These are phyloP conservation scores for Onygenales sp. DNA, from an alignment of 2,329 filamentous ascomycete species.

Conservation along the genomic window DNA sequence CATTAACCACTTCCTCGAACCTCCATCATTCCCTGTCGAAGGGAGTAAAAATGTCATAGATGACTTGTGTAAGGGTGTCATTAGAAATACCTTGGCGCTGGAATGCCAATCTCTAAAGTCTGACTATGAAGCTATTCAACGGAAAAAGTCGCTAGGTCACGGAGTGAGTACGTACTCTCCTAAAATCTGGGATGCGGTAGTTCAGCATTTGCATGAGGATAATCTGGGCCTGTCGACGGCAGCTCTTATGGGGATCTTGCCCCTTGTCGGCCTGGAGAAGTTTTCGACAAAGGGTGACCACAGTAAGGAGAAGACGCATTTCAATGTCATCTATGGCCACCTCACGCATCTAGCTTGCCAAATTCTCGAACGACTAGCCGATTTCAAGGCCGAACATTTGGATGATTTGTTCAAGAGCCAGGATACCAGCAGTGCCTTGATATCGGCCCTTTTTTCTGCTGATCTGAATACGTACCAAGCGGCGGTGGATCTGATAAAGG, in stretches of 20 bases:
- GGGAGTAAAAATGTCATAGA: conserved; percentile 44
- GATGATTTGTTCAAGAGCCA: conserved; percentile 59
- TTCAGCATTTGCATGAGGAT: conserved; percentile 56
- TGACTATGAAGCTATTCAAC: conserved; percentile 58
- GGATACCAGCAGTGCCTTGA: conserved; percentile 61
- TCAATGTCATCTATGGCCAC: conserved; percentile 63
- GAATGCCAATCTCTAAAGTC: conserved; percentile 62
- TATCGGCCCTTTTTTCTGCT: conserved; percentile 72
- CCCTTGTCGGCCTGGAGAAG: conserved; percentile 65
- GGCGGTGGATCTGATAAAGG: conserved; percentile 72
- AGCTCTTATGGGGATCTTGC: conserved; percentile 60
- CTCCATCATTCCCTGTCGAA: conserved; percentile 40
- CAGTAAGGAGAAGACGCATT: conserved; percentile 52
- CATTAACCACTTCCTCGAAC: conserved; percentile 49
- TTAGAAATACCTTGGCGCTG: conserved; percentile 57
- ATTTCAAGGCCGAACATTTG: conserved; percentile 63
- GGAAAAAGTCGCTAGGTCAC: conserved; percentile 53
- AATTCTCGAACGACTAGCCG: conserved; percentile 68
- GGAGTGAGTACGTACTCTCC: conserved; percentile 61
- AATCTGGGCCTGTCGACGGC: conserved; percentile 64
- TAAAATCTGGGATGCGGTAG: conserved; percentile 68
- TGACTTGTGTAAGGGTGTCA: conserved; percentile 52
- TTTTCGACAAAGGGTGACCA: conserved; percentile 46
- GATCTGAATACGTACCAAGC: conserved; percentile 71
- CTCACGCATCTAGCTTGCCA: conserved; percentile 56